Conservation (phyloP, 2,329 filamentous ascomycete genomes). For the Aspergillus puulaauensis region DNA sequence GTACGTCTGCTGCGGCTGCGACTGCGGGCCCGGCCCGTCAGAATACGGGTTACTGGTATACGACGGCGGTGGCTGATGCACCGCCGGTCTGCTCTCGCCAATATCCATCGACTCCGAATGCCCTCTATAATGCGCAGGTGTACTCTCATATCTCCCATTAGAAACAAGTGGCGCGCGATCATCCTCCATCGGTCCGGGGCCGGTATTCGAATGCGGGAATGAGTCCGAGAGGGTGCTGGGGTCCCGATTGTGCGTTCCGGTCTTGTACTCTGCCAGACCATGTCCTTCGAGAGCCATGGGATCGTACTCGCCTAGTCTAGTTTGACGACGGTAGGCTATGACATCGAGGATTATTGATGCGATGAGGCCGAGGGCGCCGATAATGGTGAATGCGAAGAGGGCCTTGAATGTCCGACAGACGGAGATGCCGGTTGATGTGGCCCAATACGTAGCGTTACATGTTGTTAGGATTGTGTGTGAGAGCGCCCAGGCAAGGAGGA, state of each 20-base stretch:
- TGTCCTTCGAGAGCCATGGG: slow-evolving; percentile 38
- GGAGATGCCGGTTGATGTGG: slow-evolving; percentile 53
- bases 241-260: slow-evolving; percentile 18
- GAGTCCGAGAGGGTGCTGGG: slow-evolving; percentile 17
- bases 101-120: slow-evolving; percentile 1
- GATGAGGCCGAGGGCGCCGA: slow-evolving; percentile 49
- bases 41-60: slow-evolving; percentile 30
- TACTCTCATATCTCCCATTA: background rate
- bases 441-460: slow-evolving; percentile 54
- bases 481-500: slow-evolving; percentile 55
- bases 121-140: background rate
- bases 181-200: background rate
- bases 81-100: background rate
- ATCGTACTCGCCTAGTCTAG: slow-evolving; percentile 49
- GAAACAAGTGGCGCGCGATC: slow-evolving; percentile 8
- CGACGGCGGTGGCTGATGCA: slow-evolving; percentile 18
- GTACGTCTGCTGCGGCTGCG: slow-evolving; percentile 15
- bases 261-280: slow-evolving; percentile 36
- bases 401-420: slow-evolving; percentile 61
- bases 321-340: slow-evolving; percentile 47
- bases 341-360: slow-evolving; percentile 52
- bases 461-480: slow-evolving; percentile 52
- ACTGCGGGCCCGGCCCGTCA: slow-evolving; percentile 16
- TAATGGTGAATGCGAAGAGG: slow-evolving; percentile 56
- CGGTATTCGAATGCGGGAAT: background rate